phyloP scores from a whole-genome alignment of 2,329 filamentous ascomycete genomes.

The Ilyonectria robusta region DNA sequence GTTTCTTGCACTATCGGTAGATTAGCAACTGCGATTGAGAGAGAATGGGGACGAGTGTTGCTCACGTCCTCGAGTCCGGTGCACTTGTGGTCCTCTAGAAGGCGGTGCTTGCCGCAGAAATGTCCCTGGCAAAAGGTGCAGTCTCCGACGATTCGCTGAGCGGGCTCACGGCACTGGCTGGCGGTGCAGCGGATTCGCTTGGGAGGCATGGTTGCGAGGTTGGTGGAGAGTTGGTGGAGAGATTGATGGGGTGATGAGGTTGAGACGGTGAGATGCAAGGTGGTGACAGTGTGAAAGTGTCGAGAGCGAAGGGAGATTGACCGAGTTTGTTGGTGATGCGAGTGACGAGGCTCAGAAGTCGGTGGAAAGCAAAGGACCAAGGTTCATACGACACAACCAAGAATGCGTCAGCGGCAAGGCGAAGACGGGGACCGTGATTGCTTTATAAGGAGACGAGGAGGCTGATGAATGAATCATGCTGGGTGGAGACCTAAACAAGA shows the following conservation, averaged over 20 bases:
- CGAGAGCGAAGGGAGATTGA: conserved; percentile 8
- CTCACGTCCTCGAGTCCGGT: conserved; percentile 88
- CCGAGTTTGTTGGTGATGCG: conserved; percentile 19
- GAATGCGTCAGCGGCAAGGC: conserved; percentile 30
- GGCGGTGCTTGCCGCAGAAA: conserved; percentile 94
- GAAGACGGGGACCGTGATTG: conserved; percentile 32
- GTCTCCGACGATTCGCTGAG: conserved; percentile 95
- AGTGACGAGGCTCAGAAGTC: conserved; percentile 35
- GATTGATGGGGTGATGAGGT: conserved; percentile 24
- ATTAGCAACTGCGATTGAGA: conserved; percentile 22
- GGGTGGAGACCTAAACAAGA: conserved; percentile 40
- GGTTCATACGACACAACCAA: conserved; percentile 37
- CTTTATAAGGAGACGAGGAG: conserved; percentile 48
- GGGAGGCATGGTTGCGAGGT: conserved; percentile 66
- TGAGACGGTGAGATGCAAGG: conserved; percentile 31
- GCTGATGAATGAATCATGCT: conserved; percentile 51
- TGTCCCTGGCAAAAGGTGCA: conserved; percentile 95
- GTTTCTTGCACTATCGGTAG: conserved; percentile 84
- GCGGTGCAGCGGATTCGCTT: conserved; percentile 89
- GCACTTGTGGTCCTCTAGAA: conserved; percentile 96
- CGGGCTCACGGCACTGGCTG: conserved; percentile 89
- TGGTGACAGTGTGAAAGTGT: conserved; percentile 10
- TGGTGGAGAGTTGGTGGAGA: conserved; percentile 10
- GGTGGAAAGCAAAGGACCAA: conserved; percentile 34
- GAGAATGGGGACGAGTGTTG: conserved; percentile 22